Base-by-base conservation (phyloP, 2,329 filamentous ascomycete genomes). In the Trichoderma arundinaceum region DNA sequence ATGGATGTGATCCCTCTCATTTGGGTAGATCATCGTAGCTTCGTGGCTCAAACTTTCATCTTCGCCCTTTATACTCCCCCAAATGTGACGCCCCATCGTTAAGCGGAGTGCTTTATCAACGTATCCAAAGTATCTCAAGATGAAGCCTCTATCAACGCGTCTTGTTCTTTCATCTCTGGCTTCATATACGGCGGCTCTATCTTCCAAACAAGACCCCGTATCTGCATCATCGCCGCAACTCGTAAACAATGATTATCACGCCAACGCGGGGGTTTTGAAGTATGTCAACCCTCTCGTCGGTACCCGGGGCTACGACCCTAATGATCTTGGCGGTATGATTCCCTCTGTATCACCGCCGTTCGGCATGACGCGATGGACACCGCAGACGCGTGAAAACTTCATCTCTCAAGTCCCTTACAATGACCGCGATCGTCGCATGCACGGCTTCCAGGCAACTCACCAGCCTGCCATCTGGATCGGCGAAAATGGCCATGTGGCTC, bases 381-480 rank as follows among this genome's bases (percentile, higher is more conserved):
- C 81, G 3, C 80, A 83, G 71, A 82, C 81, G 5, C 74, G 78
- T 33, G 78, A 79, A 72, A 83, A 83, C 68, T 83, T 78, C 72
- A 83, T 83, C 59, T 81, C 78, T 1, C 81, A 83, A 66, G 80
- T 80, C 13, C 80, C 81, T 0, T 83, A 83, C 69, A 75, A 79
- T 28, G 78, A 82, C 59, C 68, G 75, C 13, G 81, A 83, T 64
- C 65, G 69, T 0, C 76, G 77, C 28, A 76, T 83, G 8, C 81
- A 83, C 66, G 81, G 81, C 0, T 83, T 83, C 63, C 81, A 83
- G 69, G 81, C 80, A 8, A 83, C 81, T 1, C 81, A 83, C 64
- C 81, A 83, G 67, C 81, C 81, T 0, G 81, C 81, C 0, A 83
- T 83, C n/a, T 83, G 81, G 81, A 83, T 83, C 80, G 81, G 81